Evolutionary conservation across 345 rosid genomes (phyloP), one percentile per base, ranked within the genome.

Genomic region (Lepidium aucheri): DNA sequence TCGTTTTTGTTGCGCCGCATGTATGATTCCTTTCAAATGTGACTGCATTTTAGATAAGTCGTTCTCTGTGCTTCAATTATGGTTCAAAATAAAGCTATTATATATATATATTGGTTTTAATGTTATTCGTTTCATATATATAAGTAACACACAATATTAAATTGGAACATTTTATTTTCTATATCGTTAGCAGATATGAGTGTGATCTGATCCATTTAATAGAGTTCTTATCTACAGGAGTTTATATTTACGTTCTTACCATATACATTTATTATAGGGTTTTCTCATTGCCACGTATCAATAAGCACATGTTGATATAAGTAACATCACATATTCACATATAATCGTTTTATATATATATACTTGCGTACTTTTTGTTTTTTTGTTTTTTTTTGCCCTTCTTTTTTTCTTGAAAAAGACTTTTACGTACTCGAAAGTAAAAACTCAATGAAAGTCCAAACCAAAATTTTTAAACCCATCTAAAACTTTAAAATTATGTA

Each of bases 1-100:
- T 57, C 65, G 49, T 33, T 49, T 50, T 33, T 51, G 60, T 49
- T 49, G 30, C 59, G 45, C 65, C 52, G 45, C 46, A 56, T 56
- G 76, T 45, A 36, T 55, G 44, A 63, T 63, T 46, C 9, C 70
- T 63, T 46, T 71, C 75, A 63, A 32, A 55, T 34, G 64, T 57
- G 76, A 49, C 65, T 32, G 15, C 59, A 39, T 53, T 46, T 62
- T 28, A 14, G 59, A 47, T 22, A 58, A n/a, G 59, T 64, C 60
- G 36, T 49, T 64, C 53, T 56, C 52, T 47, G 5, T 45, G 41
- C 20, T 53, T 47, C 52, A 54, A n/a, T 46, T 8, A 35, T 54
- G 68, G 55, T 43, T 52, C 51, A 26, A 3, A 39, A 43, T 6
- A 47, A 6, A 60, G 3, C 9, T 30, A 3, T 24, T 45, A 3